phyloP scores from a whole-genome alignment of 352 stramenopile genomes.

The Globisporangium emineosum region DNA sequence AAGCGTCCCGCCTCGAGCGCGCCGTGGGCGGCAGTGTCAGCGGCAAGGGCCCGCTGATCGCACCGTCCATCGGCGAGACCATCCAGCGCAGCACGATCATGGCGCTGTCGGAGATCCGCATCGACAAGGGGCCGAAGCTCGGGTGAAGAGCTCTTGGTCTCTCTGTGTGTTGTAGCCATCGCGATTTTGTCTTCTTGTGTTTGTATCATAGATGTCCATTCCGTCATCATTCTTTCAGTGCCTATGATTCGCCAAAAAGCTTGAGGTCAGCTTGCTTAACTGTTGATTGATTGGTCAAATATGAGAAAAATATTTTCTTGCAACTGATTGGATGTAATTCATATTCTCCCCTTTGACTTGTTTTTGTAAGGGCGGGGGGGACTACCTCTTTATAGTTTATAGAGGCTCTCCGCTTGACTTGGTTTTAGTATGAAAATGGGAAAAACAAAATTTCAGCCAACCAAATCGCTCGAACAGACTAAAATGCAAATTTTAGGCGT shows the following conservation, averaged over 20 bases:
- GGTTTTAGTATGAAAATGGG: too few relatives aligned
- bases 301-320: too few relatives aligned
- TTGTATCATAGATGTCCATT: slow-evolving; percentile 12
- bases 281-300: too few relatives aligned
- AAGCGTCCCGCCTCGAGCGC: slow-evolving; percentile 59
- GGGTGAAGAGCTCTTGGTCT: slow-evolving; percentile 19
- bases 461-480: too few relatives aligned
- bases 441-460: too few relatives aligned
- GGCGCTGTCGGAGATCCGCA: slow-evolving; percentile 61
- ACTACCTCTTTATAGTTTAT: too few relatives aligned
- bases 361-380: too few relatives aligned
- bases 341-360: too few relatives aligned
- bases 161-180: not conserved
- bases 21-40: slow-evolving; percentile 9
- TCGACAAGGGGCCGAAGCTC: slow-evolving; percentile 42
- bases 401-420: too few relatives aligned
- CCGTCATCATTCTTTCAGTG: not conserved
- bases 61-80: slow-evolving; percentile 16
- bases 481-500: too few relatives aligned
- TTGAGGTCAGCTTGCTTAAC: too few relatives aligned
- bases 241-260: slow-evolving; percentile 2
- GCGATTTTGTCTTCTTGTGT: slow-evolving; percentile 4
- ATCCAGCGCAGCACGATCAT: slow-evolving; percentile 55
- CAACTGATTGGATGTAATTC: too few relatives aligned
- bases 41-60: slow-evolving; percentile 24